phyloP scores from a whole-genome alignment of 1,139 yeast genomes.

The Suhomyces coccinellae region DNA sequence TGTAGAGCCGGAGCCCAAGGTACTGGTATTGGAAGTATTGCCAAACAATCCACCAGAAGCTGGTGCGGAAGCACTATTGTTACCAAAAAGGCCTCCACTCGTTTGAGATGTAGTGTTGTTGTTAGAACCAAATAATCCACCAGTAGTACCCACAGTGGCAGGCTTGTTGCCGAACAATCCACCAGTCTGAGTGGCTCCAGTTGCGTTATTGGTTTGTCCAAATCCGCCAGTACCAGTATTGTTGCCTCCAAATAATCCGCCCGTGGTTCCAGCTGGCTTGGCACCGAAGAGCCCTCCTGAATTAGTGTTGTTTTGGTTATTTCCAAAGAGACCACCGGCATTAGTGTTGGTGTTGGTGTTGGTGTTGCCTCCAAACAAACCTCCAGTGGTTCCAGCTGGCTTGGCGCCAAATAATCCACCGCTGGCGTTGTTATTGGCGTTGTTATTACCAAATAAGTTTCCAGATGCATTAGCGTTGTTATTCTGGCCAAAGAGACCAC shows the following conservation, averaged over 20 bases:
- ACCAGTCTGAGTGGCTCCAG: constrained; percentile 18
- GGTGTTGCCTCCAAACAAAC: constrained; percentile 22
- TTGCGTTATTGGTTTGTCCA: constrained; percentile 17
- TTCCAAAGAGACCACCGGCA: constrained; percentile 27
- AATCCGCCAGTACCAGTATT: constrained; percentile 18
- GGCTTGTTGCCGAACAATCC: constrained; percentile 31
- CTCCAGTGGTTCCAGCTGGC: constrained; percentile 15
- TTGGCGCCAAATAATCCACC: constrained; percentile 27
- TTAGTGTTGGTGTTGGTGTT: constrained; percentile 9
- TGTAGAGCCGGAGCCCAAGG: constrained; percentile 10
- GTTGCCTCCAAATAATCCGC: constrained; percentile 24
- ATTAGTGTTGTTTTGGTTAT: constrained; percentile 5
- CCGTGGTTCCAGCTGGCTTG: constrained; percentile 10
- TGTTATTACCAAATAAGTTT: constrained; percentile 20
- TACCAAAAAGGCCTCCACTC: constrained; percentile 35
- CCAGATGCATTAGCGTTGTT: background rate
- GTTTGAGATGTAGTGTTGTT: constrained; percentile 8
- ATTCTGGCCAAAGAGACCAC: too few species aligned
- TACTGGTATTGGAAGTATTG: constrained; percentile 7
- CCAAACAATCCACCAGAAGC: constrained; percentile 30
- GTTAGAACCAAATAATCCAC: constrained; percentile 20
- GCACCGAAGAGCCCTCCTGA: constrained; percentile 13
- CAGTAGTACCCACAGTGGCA: constrained; percentile 9
- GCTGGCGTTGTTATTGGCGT: constrained; percentile 13
- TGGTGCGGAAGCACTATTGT: constrained; percentile 6